phyloP scores from a whole-genome alignment of 2,329 filamentous ascomycete species.

The Helotiales sp. region DNA sequence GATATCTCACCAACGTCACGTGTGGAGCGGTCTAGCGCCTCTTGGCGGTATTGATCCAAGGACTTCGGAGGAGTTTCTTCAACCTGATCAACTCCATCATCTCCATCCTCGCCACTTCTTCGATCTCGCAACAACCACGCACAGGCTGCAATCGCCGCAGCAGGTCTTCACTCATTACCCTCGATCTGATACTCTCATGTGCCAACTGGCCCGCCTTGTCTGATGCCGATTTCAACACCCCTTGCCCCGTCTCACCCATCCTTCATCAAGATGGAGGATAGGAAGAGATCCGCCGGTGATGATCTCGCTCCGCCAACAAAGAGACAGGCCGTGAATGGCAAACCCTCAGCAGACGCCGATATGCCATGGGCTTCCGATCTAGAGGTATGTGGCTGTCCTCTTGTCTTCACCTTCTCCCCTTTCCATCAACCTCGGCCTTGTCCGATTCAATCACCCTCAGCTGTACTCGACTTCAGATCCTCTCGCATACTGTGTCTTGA shows the following conservation, averaged over 20 bases:
- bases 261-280: conserved; percentile 97
- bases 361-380: conserved; percentile 74
- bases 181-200: conserved; percentile 43
- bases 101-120: conserved; percentile 18
- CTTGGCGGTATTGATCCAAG: conserved; percentile 7
- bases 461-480: conserved; percentile 31
- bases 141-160: conserved; percentile 29
- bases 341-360: conserved; percentile 67
- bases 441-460: conserved; percentile 24
- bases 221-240: conserved; percentile 78
- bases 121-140: conserved; percentile 22
- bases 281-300: conserved; percentile 92
- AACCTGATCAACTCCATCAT: conserved; percentile 19
- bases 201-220: conserved; percentile 56
- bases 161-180: conserved; percentile 21
- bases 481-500: conserved; percentile 25
- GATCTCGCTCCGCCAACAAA: conserved; percentile 89
- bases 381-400: conserved; percentile 65
- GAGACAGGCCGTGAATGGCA: conserved; percentile 88
- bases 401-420: conserved; percentile 31
- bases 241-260: conserved; percentile 76
- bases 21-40: conserved; percentile 10
- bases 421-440: conserved; percentile 28
- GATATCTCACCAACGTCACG: too few species aligned
- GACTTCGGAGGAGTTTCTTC: conserved; percentile 10